These are phyloP conservation scores for Oemleria cerasiformis DNA, from an alignment of 306 rosid species.

Conservation along the genomic window DNA sequence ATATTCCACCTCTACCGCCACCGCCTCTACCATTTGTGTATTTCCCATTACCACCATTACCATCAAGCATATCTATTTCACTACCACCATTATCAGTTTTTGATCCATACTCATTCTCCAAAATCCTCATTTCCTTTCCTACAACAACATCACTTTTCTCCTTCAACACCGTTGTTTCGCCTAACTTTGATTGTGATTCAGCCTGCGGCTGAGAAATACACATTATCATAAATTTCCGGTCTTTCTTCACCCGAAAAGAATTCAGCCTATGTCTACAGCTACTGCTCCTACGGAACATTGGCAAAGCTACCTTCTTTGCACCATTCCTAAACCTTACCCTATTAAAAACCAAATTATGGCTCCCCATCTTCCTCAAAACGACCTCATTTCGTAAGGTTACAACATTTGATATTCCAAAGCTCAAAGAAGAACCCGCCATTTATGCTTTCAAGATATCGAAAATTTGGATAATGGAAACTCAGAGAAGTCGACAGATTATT, in stretches of 20 bases:
- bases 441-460: neutral
- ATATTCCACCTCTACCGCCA: slow-evolving; percentile 18
- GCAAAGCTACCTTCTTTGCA: slow-evolving; percentile 43
- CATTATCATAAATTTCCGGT: slow-evolving; percentile 29
- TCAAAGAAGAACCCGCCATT: slow-evolving; percentile 55
- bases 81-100: slow-evolving; percentile 27
- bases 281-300: slow-evolving; percentile 27
- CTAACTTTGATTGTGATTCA: slow-evolving; percentile 38
- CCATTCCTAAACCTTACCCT: slow-evolving; percentile 39
- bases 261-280: slow-evolving; percentile 22
- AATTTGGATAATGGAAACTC: neutral
- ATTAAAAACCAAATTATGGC: slow-evolving; percentile 29
- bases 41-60: slow-evolving; percentile 27
- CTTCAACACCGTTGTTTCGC: slow-evolving; percentile 30
- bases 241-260: slow-evolving; percentile 29
- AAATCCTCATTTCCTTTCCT: slow-evolving; percentile 33
- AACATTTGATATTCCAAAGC: slow-evolving; percentile 39
- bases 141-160: slow-evolving; percentile 31
- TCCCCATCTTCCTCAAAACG: slow-evolving; percentile 37
- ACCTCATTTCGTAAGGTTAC: slow-evolving; percentile 39
- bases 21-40: slow-evolving; percentile 17
- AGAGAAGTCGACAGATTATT: slow-evolving; percentile 38
- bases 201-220: slow-evolving; percentile 38
- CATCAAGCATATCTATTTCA: slow-evolving; percentile 29
- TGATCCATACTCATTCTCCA: slow-evolving; percentile 28